phyloP scores from a whole-genome alignment of 2,329 filamentous ascomycete species.

The Celoporthe dispersa region DNA sequence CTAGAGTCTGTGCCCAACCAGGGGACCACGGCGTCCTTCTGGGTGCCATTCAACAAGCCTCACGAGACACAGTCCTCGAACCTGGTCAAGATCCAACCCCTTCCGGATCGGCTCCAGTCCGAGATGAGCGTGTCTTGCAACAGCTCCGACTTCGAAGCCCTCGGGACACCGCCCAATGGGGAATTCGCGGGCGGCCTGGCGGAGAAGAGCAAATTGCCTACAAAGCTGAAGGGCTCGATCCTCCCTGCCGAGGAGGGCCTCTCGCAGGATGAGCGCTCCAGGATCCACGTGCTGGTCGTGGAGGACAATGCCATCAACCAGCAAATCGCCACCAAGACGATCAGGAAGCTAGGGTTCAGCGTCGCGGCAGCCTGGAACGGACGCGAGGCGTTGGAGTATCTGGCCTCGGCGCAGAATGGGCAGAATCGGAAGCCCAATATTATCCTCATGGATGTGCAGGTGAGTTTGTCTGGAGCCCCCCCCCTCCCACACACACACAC shows the following conservation, averaged over 20 bases:
- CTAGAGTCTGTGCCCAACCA: slow-evolving; percentile 68
- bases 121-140: slow-evolving; percentile 68
- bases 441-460: slow-evolving; percentile 77
- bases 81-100: slow-evolving; percentile 64
- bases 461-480: slow-evolving; percentile 2
- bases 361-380: slow-evolving; percentile 78
- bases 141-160: slow-evolving; percentile 64
- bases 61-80: slow-evolving; percentile 53
- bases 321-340: slow-evolving; percentile 67
- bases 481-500: no score
- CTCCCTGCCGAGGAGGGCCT: slow-evolving; percentile 51
- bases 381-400: slow-evolving; percentile 76
- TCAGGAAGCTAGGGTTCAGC: slow-evolving; percentile 73
- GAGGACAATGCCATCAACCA: slow-evolving; percentile 68
- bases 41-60: slow-evolving; percentile 76
- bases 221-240: slow-evolving; percentile 42
- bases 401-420: slow-evolving; percentile 57
- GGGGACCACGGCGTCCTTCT: slow-evolving; percentile 77
- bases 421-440: slow-evolving; percentile 67
- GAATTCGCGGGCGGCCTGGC: slow-evolving; percentile 30
- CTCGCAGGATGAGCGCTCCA: slow-evolving; percentile 60
- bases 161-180: slow-evolving; percentile 46
- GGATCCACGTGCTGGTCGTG: slow-evolving; percentile 74
- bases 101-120: slow-evolving; percentile 70
- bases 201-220: slow-evolving; percentile 35